These are phyloP conservation scores for Eleusine coracana DNA, from an alignment of 176 grass and related monocot genomes.

Conservation along the genomic window DNA sequence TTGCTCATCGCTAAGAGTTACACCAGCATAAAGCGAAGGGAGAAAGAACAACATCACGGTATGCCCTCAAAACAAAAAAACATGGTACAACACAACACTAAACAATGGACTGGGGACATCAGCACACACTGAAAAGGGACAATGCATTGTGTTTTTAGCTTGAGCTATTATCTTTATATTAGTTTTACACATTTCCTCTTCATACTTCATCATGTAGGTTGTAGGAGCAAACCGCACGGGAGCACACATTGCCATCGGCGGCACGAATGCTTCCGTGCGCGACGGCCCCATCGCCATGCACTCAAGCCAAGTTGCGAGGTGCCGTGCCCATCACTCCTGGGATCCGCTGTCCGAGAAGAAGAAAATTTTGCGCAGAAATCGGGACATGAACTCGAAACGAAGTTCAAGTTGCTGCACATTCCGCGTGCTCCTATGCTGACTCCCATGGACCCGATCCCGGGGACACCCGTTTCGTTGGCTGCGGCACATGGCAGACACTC, in stretches of 20 bases:
- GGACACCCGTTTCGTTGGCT: constrained; percentile 20
- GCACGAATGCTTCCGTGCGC: constrained; percentile 27
- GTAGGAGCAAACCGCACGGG: too few species aligned
- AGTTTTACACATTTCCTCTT: too few species aligned
- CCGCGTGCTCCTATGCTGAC: constrained; percentile 7
- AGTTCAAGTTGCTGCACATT: not conserved
- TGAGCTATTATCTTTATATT: too few species aligned
- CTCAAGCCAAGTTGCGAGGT: not conserved
- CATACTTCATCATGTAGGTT: too few species aligned
- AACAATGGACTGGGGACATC: too few species aligned
- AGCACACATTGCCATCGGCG: not conserved
- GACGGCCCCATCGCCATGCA: not conserved
- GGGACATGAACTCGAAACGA: constrained; percentile 1
- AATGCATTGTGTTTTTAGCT: too few species aligned
- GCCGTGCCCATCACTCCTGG: constrained; percentile 37
- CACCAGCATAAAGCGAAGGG: too few species aligned
- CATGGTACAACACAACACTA: too few species aligned
- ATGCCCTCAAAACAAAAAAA: too few species aligned
- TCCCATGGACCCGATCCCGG: constrained; percentile 33
- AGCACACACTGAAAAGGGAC: too few species aligned
- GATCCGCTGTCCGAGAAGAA: constrained; percentile 13
- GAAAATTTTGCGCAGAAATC: not conserved
- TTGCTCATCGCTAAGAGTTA: too few species aligned
- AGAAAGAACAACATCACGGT: too few species aligned
- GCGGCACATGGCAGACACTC: constrained; percentile 29